These are phyloP conservation scores for Lachnellula hyalina DNA, from an alignment of 2,329 filamentous ascomycete genomes.

Conservation along the genomic window DNA sequence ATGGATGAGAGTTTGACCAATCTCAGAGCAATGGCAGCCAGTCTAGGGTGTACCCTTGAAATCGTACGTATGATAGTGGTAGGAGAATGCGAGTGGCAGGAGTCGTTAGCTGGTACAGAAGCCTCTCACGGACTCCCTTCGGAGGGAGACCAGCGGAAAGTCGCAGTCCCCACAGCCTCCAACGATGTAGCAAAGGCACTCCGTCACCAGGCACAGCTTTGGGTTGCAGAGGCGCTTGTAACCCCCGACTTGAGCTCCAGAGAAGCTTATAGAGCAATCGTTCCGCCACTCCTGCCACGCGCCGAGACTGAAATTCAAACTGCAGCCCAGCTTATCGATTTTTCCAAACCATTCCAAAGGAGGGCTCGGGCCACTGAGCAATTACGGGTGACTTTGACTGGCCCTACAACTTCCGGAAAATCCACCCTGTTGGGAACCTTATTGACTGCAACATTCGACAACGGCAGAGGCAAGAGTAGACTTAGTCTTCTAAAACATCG, in stretches of 20 bases:
- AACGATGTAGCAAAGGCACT: slow-evolving; percentile 10
- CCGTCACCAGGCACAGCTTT: slow-evolving; percentile 54
- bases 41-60: slow-evolving; percentile 79
- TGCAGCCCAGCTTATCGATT: background rate
- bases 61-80: slow-evolving; percentile 78
- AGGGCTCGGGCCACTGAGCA: slow-evolving; percentile 48
- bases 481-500: slow-evolving; percentile 85
- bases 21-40: slow-evolving; percentile 84
- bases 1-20: slow-evolving; percentile 86
- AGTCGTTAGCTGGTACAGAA: slow-evolving; percentile 5
- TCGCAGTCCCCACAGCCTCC: background rate
- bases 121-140: background rate
- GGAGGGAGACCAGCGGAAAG: slow-evolving; percentile 3
- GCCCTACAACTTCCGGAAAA: slow-evolving; percentile 87
- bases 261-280: background rate
- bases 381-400: slow-evolving; percentile 79
- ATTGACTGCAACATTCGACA: slow-evolving; percentile 82
- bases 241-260: slow-evolving; percentile 58
- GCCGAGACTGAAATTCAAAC: background rate
- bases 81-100: slow-evolving; percentile 71
- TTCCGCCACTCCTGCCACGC: background rate
- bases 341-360: background rate
- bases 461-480: slow-evolving; percentile 84
- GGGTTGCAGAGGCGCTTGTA: slow-evolving; percentile 89
- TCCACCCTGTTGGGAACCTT: slow-evolving; percentile 85